Conservation (phyloP, 805 yeast genomes). For the Suhomyces pyralidae region DNA sequence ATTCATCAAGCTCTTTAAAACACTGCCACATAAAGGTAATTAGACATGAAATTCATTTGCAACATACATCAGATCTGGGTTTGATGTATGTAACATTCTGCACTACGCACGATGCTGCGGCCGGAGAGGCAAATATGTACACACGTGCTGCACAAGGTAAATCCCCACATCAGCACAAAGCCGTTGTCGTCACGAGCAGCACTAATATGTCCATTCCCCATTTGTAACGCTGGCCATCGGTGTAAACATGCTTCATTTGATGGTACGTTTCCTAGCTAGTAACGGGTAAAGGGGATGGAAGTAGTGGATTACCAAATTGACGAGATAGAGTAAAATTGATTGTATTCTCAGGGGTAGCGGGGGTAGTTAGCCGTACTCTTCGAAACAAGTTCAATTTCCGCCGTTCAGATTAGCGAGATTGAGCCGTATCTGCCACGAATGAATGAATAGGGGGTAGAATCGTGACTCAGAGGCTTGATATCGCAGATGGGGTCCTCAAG, state of each 20-base stretch:
- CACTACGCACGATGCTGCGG: neutral
- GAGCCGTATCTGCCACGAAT: neutral
- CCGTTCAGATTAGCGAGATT: neutral
- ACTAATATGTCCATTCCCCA: neutral
- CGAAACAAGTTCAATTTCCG: neutral
- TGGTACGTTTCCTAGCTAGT: neutral
- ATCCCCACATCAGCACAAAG: neutral
- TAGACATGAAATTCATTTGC: neutral
- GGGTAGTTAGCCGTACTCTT: neutral
- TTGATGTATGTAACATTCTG: neutral
- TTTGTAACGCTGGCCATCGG: neutral
- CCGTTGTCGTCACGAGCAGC: neutral
- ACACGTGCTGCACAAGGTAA: neutral
- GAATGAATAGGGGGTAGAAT: neutral
- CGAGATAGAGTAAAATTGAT: too few species aligned
- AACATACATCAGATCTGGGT: neutral
- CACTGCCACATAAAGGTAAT: neutral
- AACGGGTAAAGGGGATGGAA: neutral
- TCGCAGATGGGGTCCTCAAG: too few species aligned
- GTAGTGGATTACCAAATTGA: neutral
- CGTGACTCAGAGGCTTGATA: neutral
- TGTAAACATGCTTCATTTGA: neutral
- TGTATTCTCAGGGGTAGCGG: neutral
- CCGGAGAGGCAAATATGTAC: neutral
- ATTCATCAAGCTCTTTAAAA: neutral